A percentile compares a stretch with the other conserved stretches of the same genome.
Evolutionary conservation across 352 stramenopile species (phyloP).

Genomic region (Aphanomyces euteiches): DNA sequence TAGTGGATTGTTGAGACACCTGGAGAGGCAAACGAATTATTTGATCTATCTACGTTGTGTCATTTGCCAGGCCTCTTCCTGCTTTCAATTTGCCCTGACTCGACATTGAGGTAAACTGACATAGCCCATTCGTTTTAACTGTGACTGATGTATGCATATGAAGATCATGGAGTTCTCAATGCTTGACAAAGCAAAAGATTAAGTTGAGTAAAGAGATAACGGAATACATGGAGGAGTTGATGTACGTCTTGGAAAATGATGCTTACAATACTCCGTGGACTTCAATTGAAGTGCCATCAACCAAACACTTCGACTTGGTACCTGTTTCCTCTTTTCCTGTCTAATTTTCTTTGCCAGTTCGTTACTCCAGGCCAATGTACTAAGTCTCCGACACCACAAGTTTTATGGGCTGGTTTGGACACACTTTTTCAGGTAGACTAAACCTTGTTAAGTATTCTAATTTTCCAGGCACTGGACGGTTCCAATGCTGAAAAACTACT

Average conservation of each 20-base stretch:
- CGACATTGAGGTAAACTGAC: slow-evolving; percentile 53
- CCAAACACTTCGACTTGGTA: slow-evolving; percentile 65
- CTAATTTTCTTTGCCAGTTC: slow-evolving; percentile 43
- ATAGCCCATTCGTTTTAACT: neutral
- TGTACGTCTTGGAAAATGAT: slow-evolving; percentile 78
- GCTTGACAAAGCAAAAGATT: slow-evolving; percentile 39
- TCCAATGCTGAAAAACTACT: slow-evolving; percentile 72
- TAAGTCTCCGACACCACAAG: slow-evolving; percentile 74
- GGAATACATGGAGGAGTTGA: slow-evolving; percentile 80
- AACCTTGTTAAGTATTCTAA: neutral
- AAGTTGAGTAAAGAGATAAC: slow-evolving; percentile 48
- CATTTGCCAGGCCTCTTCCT: slow-evolving; percentile 66
- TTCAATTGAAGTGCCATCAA: slow-evolving; percentile 62
- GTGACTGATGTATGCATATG: no score
- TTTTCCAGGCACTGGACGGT: slow-evolving; percentile 66
- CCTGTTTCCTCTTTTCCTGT: slow-evolving; percentile 5
- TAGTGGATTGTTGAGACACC: slow-evolving; percentile 24
- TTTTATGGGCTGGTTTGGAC: slow-evolving; percentile 75
- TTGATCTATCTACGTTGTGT: slow-evolving; percentile 42
- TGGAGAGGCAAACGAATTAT: slow-evolving; percentile 10
- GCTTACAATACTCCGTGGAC: slow-evolving; percentile 70
- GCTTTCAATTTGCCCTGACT: slow-evolving; percentile 71
- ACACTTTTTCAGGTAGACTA: slow-evolving; percentile 71
- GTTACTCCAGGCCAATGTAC: slow-evolving; percentile 66
- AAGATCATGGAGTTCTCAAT: slow-evolving; percentile 66